Percentiles rank a stretch among this genome's conserved stretches.
Conservation (phyloP, 371 early-diverging fungal species). For the Smittium culicis region DNA sequence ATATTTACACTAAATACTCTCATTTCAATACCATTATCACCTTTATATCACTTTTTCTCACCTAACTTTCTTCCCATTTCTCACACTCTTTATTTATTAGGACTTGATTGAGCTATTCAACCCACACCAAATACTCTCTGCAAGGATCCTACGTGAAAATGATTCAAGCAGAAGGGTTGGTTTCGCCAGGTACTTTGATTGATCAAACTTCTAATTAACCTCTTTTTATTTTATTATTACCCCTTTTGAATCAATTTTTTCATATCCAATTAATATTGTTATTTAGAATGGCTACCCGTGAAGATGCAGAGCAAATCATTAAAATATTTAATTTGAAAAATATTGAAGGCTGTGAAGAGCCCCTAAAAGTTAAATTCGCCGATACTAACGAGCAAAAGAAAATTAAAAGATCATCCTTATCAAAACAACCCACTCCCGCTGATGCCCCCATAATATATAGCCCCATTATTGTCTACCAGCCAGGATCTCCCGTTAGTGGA, state of each 20-base stretch:
- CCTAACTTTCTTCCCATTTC: slow-evolving; percentile 2
- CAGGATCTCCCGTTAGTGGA: background rate
- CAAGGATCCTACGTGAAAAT: slow-evolving; percentile 55
- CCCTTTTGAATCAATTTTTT: no score
- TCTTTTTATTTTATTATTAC: background rate
- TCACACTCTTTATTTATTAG: slow-evolving; percentile 17
- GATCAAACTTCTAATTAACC: background rate
- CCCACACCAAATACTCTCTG: slow-evolving; percentile 50
- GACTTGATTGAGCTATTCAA: slow-evolving; percentile 47
- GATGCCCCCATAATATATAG: background rate
- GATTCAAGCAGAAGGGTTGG: slow-evolving; percentile 57
- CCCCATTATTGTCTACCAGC: background rate
- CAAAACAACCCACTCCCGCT: background rate
- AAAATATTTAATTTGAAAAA: slow-evolving; percentile 46
- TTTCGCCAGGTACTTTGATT: slow-evolving; percentile 45
- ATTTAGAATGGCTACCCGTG: slow-evolving; percentile 54
- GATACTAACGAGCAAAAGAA: slow-evolving; percentile 67
- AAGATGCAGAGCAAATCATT: slow-evolving; percentile 49
- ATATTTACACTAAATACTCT: background rate
- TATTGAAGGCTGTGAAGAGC: slow-evolving; percentile 46
- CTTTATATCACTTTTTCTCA: background rate
- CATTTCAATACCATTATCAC: background rate
- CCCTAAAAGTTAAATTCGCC: slow-evolving; percentile 67
- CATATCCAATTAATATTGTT: no score
- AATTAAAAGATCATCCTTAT: slow-evolving; percentile 34